These are phyloP conservation scores for Aspergillus bridgeri DNA, from an alignment of 495 filamentous ascomycete genomes.

Conservation along the genomic window DNA sequence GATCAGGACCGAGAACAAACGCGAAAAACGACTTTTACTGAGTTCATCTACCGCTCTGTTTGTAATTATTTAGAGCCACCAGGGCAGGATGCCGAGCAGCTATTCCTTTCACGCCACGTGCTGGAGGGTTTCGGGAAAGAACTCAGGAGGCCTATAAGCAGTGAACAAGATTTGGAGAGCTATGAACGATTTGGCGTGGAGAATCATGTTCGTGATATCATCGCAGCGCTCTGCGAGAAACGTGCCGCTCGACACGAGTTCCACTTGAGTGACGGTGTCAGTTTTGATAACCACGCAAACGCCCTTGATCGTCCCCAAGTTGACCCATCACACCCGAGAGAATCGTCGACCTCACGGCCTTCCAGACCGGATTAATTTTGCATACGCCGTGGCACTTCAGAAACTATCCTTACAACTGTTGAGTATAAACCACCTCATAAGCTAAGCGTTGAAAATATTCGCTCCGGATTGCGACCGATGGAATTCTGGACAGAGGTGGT, in stretches of 20 bases:
- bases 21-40: conserved; percentile 31
- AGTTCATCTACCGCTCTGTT: conserved; percentile 30
- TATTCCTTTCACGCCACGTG: neutral
- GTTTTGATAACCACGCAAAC: conserved; percentile 32
- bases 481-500: conserved; percentile 24
- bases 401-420: conserved; percentile 27
- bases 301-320: conserved; percentile 17
- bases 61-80: conserved; percentile 20
- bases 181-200: conserved; percentile 33
- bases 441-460: conserved; percentile 28
- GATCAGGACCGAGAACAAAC: conserved; percentile 6
- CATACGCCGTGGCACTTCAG: conserved; percentile 22
- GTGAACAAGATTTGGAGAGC: conserved; percentile 31
- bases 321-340: neutral
- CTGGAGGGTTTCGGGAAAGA: conserved; percentile 17
- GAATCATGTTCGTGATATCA: conserved; percentile 28
- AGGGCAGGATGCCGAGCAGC: neutral
- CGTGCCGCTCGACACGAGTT: conserved; percentile 25
- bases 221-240: conserved; percentile 26
- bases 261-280: conserved; percentile 22
- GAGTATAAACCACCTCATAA: conserved; percentile 41
- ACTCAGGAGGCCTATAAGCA: conserved; percentile 20
- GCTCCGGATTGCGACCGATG: conserved; percentile 26
- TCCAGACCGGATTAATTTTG: conserved; percentile 25
- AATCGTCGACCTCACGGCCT: conserved; percentile 9